A percentile compares a stretch with the other conserved stretches of the same genome.
Evolutionary conservation across 2,329 filamentous ascomycete genomes (phyloP).

Genomic region (Corniculantispora saksenae): DNA sequence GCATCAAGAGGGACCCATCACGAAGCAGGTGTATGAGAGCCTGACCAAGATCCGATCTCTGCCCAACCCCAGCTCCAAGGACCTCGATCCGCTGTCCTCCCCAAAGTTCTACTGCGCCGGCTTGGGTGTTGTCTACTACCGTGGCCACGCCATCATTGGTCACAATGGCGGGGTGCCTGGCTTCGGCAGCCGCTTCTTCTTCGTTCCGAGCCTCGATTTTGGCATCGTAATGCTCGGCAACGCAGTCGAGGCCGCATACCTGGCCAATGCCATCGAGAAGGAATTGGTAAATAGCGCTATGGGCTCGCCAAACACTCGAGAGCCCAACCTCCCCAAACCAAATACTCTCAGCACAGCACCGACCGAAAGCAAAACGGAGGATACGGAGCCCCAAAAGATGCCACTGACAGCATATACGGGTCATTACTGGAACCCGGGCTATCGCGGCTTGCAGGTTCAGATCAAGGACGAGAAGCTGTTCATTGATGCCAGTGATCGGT

Average conservation of each 20-base stretch:
- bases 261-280: background rate
- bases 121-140: slow-evolving; percentile 11
- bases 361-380: background rate
- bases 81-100: slow-evolving; percentile 1
- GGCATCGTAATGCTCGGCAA: slow-evolving; percentile 17
- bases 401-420: slow-evolving; percentile 9
- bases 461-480: slow-evolving; percentile 9
- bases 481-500: slow-evolving; percentile 14
- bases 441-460: slow-evolving; percentile 6
- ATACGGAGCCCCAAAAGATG: slow-evolving; percentile 6
- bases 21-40: background rate
- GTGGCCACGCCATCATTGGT: slow-evolving; percentile 12
- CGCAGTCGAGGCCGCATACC: background rate
- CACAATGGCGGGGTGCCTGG: slow-evolving; percentile 17
- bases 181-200: slow-evolving; percentile 12
- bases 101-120: slow-evolving; percentile 16
- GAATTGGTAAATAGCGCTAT: slow-evolving; percentile 5
- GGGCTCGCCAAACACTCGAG: background rate
- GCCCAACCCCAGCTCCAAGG: background rate
- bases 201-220: slow-evolving; percentile 12
- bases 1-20: background rate
- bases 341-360: background rate
- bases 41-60: slow-evolving; percentile 8
- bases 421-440: slow-evolving; percentile 14
- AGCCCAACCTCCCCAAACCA: background rate